Percentiles rank a stretch among this genome's conserved stretches.
phyloP scores from a whole-genome alignment of 2,329 filamentous ascomycete genomes.

The Diaporthe citriasiana region DNA sequence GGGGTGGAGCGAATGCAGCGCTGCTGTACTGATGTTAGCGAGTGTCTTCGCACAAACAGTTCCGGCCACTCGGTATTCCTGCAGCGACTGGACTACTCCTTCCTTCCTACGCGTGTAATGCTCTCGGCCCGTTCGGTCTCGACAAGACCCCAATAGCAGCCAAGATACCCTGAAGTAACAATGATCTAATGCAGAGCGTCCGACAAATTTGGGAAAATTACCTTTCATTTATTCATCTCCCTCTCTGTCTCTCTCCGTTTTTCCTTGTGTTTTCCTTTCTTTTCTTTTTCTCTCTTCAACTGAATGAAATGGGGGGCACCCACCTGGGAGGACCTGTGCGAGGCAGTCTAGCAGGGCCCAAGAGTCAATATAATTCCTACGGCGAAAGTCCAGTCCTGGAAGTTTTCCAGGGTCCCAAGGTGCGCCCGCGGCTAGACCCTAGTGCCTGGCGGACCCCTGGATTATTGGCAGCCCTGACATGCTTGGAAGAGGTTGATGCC shows the following conservation, averaged over 20 bases:
- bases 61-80: neutral
- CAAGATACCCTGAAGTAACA: no score
- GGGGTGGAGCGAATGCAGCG: neutral
- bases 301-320: neutral
- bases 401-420: neutral
- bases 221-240: neutral
- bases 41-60: neutral
- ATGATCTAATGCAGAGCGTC: neutral
- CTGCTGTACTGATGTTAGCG: slow-evolving; percentile 1
- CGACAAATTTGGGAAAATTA: neutral
- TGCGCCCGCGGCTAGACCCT: neutral
- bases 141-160: neutral
- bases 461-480: neutral
- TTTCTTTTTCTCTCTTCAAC: neutral
- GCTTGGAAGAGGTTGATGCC: neutral
- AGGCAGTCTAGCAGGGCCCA: neutral
- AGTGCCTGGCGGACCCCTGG: neutral
- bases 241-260: neutral
- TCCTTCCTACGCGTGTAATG: no score
- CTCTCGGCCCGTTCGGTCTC: neutral
- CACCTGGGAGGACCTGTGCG: neutral
- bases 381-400: neutral
- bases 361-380: no score
- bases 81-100: neutral
- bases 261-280: neutral